Conservation (phyloP, 2,329 filamentous ascomycete species). For the Clarireedia sp. region DNA sequence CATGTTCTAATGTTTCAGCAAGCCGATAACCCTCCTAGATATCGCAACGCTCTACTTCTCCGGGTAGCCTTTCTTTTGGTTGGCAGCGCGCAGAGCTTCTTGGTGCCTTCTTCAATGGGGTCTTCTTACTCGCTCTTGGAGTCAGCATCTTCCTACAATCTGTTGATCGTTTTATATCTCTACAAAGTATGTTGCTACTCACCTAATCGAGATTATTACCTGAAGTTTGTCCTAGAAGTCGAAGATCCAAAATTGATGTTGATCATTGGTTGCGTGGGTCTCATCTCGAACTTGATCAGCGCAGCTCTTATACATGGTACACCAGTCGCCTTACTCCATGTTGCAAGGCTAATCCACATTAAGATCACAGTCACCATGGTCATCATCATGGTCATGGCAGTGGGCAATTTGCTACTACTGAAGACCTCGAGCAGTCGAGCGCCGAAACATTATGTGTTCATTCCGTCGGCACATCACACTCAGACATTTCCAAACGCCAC, state of each 20-base stretch:
- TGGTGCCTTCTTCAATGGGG: conserved; percentile 74
- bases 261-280: conserved; percentile 60
- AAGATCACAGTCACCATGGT: conserved; percentile 14
- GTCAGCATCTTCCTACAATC: conserved; percentile 67
- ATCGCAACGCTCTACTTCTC: conserved; percentile 47
- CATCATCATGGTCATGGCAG: neutral
- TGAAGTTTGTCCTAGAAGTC: conserved; percentile 39
- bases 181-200: conserved; percentile 38
- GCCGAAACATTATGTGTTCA: neutral
- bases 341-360: neutral
- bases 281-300: conserved; percentile 60
- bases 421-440: conserved; percentile 8
- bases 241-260: conserved; percentile 59
- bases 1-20: neutral
- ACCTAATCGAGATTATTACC: neutral
- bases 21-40: conserved; percentile 36
- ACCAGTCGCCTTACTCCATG: neutral
- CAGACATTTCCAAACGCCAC: conserved; percentile 29
- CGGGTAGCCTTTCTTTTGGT: conserved; percentile 59
- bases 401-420: neutral
- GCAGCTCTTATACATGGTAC: conserved; percentile 57
- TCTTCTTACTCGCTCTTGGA: conserved; percentile 63
- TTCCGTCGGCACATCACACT: neutral
- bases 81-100: conserved; percentile 68
- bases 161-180: conserved; percentile 58